phyloP scores from a whole-genome alignment of 1,139 yeast species.

The Suzukiozyma palmioleophila region DNA sequence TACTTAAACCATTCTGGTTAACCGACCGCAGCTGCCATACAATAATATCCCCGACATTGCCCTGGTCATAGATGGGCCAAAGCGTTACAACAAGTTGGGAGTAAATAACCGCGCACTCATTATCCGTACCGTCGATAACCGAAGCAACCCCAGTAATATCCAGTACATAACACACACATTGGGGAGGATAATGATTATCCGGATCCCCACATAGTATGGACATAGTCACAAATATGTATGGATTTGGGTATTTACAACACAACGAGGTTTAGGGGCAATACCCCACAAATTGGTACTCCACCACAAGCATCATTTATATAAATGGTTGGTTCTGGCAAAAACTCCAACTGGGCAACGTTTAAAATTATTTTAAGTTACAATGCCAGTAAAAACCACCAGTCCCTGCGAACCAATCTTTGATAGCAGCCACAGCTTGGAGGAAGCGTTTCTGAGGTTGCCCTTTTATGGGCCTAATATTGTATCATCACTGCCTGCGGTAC shows the following conservation, averaged over 20 bases:
- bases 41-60: too few relatives aligned
- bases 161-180: too few relatives aligned
- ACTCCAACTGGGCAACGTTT: neutral
- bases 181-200: neutral
- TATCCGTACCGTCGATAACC: neutral
- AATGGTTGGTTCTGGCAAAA: neutral
- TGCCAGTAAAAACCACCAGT: constrained; percentile 2
- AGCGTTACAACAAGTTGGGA: too few relatives aligned
- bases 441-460: constrained; percentile 2
- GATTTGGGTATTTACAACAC: neutral
- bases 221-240: neutral
- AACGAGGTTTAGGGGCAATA: neutral
- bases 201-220: neutral
- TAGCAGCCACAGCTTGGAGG: neutral
- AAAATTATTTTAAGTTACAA: neutral
- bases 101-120: too few relatives aligned
- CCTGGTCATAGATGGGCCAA: too few relatives aligned
- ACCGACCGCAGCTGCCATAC: too few relatives aligned
- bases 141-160: neutral
- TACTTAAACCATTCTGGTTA: too few relatives aligned
- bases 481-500: neutral
- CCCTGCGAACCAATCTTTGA: constrained; percentile 4
- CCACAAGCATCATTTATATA: neutral
- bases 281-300: neutral
- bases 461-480: constrained; percentile 4